A percentile compares a stretch with the other conserved stretches of the same genome.
Conservation (phyloP, 352 stramenopile genomes). For the Phytophthora foliorum region DNA sequence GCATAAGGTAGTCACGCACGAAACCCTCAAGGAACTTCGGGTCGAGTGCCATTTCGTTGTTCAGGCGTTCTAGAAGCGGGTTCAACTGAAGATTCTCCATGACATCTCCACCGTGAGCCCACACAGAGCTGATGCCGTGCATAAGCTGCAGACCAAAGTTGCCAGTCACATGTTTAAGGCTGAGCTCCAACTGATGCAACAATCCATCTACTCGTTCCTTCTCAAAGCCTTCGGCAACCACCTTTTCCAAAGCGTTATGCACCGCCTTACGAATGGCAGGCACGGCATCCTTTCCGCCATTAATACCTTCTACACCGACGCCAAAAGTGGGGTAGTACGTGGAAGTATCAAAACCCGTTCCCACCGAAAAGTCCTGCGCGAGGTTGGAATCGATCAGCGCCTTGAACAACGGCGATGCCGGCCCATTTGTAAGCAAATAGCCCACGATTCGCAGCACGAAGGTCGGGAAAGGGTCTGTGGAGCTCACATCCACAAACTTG, state of each 20-base stretch:
- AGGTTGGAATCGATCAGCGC: conserved; percentile 81
- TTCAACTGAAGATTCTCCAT: conserved; percentile 79
- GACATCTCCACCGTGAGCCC: conserved; percentile 75
- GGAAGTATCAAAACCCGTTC: conserved; percentile 84
- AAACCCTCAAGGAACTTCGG: conserved; percentile 77
- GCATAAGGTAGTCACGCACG: conserved; percentile 63
- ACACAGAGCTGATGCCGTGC: conserved; percentile 76
- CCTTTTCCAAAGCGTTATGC: conserved; percentile 54
- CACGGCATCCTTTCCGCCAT: conserved; percentile 53
- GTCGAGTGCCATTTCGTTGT: conserved; percentile 68
- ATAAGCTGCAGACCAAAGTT: conserved; percentile 88
- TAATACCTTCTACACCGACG: conserved; percentile 81
- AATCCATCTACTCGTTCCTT: conserved; percentile 74
- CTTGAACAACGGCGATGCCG: conserved; percentile 86
- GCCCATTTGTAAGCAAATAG: conserved; percentile 83
- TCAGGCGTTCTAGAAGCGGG: conserved; percentile 62
- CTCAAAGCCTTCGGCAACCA: conserved; percentile 79
- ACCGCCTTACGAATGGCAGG: conserved; percentile 72
- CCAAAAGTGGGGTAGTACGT: conserved; percentile 83
- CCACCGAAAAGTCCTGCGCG: conserved; percentile 80
- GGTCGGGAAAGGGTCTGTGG: conserved; percentile 78
- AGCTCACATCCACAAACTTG: conserved; percentile 75
- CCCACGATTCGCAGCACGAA: conserved; percentile 85
- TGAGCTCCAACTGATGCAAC: conserved; percentile 86
- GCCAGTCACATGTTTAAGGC: conserved; percentile 84